These are phyloP conservation scores for Hanseniaspora lindneri DNA, from an alignment of 805 yeast genomes.

Conservation along the genomic window DNA sequence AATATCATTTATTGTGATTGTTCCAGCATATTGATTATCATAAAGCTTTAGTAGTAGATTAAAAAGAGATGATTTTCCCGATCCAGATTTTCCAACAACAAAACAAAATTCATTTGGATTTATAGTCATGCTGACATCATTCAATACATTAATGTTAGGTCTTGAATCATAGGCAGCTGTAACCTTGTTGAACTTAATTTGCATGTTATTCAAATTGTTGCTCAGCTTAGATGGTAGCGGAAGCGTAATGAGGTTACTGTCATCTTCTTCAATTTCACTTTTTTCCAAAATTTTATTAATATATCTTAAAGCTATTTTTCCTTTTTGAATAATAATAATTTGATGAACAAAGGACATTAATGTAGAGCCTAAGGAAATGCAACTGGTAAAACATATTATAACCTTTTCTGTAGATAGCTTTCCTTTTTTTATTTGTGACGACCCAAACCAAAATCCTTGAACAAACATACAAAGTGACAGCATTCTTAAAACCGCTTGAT, in stretches of 20 bases:
- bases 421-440: constrained; percentile 44
- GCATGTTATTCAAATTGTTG: constrained; percentile 14
- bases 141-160: constrained; percentile 36
- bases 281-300: constrained; percentile 34
- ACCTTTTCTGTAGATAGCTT: constrained; percentile 49
- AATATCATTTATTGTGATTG: constrained; percentile 44
- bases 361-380: constrained; percentile 57
- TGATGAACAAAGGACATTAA: constrained; percentile 46
- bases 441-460: constrained; percentile 89
- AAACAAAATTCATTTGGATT: constrained; percentile 41
- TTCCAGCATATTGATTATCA: constrained; percentile 36
- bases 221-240: not conserved
- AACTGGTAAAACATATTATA: constrained; percentile 71
- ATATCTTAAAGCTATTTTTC: constrained; percentile 51
- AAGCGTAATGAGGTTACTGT: not conserved
- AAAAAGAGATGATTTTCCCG: constrained; percentile 81
- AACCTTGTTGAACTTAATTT: constrained; percentile 44
- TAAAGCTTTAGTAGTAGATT: constrained; percentile 54
- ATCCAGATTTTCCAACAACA: constrained; percentile 79
- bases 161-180: constrained; percentile 55
- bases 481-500: constrained; percentile 44
- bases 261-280: not conserved
- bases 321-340: constrained; percentile 54
- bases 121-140: constrained; percentile 37
- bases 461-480: constrained; percentile 66